Conservation (phyloP, 2,329 filamentous ascomycete species). For the Scedosporium apiospermum region DNA sequence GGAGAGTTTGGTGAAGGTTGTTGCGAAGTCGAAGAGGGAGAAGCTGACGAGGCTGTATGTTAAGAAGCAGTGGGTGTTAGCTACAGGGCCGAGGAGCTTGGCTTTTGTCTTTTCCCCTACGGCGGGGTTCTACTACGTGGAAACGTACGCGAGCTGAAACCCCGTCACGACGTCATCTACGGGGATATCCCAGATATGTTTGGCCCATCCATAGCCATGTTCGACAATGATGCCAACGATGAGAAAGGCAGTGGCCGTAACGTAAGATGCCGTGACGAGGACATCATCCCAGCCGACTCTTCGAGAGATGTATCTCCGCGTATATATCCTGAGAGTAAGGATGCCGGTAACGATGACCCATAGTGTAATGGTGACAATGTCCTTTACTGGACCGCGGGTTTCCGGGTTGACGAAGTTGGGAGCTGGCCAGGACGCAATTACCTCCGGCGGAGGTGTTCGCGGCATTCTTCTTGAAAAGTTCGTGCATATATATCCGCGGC, state of each 20-base stretch:
- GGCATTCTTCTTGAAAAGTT: neutral
- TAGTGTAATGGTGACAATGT: conserved; percentile 18
- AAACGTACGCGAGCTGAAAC: conserved; percentile 13
- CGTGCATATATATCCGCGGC: too few relatives aligned
- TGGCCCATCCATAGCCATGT: conserved; percentile 18
- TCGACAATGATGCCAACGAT: conserved; percentile 19
- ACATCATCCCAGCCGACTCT: conserved; percentile 26
- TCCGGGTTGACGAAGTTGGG: conserved; percentile 22
- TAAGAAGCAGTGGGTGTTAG: neutral
- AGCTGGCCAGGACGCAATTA: conserved; percentile 19
- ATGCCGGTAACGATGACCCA: conserved; percentile 18
- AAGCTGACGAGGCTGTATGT: conserved; percentile 18
- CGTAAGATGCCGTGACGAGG: conserved; percentile 25
- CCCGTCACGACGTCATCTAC: conserved; percentile 11
- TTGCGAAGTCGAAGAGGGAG: conserved; percentile 26
- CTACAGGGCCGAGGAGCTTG: neutral
- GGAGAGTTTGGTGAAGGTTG: conserved; percentile 29
- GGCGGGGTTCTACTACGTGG: neutral
- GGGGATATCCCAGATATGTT: conserved; percentile 24
- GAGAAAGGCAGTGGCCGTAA: conserved; percentile 23
- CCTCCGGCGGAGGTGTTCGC: conserved; percentile 10
- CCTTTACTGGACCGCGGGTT: conserved; percentile 18
- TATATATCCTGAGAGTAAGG: conserved; percentile 24
- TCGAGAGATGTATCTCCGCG: conserved; percentile 22
- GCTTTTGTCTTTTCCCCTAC: neutral